These are phyloP conservation scores for Heliosperma pusillum DNA, from an alignment of 148 eudicot genomes.

Conservation along the genomic window DNA sequence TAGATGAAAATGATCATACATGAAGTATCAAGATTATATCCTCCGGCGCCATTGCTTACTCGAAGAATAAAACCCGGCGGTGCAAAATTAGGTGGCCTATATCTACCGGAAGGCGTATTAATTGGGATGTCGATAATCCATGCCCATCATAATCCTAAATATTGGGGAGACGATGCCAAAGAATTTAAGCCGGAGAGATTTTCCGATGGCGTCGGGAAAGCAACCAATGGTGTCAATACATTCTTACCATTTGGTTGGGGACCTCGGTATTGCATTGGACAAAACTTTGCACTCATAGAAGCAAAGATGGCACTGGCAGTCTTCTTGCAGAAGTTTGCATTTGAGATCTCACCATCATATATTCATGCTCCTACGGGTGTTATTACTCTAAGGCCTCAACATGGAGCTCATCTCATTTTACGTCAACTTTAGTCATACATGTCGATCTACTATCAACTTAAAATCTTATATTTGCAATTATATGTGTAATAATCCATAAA, in stretches of 20 bases:
- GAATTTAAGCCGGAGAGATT: constrained; percentile 27
- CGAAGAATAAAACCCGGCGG: constrained; percentile 14
- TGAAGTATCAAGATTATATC: constrained; percentile 40
- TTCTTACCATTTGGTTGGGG: constrained; percentile 28
- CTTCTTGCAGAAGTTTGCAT: constrained; percentile 45
- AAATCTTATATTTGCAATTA: no score
- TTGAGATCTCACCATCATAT: constrained; percentile 41
- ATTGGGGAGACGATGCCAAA: constrained; percentile 43
- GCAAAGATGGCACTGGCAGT: constrained; percentile 44
- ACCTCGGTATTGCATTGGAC: constrained; percentile 28
- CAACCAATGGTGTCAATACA: constrained; percentile 5
- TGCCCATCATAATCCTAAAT: constrained; percentile 38
- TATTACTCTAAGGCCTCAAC: constrained; percentile 32
- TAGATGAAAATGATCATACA: constrained; percentile 34
- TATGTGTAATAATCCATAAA: no score
- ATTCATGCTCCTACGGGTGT: constrained; percentile 43
- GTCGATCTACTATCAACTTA: no score
- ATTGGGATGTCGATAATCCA: constrained; percentile 29
- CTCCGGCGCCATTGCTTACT: constrained; percentile 32
- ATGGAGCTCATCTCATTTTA: constrained; percentile 29
- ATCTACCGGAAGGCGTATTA: constrained; percentile 30
- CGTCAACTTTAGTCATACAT: background rate
- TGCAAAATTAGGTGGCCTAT: constrained; percentile 16
- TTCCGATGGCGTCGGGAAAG: constrained; percentile 18
- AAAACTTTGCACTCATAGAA: constrained; percentile 42